phyloP scores from a whole-genome alignment of 352 stramenopile genomes.

The Globisporangium polare region DNA sequence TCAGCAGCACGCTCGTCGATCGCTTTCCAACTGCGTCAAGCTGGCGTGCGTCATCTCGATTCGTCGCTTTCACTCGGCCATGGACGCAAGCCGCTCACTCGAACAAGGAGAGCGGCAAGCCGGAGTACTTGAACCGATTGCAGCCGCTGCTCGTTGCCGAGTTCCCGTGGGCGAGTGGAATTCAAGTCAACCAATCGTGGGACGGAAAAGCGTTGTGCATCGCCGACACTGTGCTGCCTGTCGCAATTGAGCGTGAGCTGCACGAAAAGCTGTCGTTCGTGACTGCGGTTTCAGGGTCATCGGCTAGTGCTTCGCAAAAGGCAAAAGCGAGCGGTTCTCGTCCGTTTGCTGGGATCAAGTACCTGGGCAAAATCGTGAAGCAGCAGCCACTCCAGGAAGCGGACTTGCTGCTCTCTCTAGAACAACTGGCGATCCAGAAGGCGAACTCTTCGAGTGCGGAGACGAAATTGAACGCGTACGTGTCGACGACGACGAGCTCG shows the following conservation, averaged over 20 bases:
- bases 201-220: slow-evolving; percentile 36
- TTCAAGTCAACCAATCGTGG: slow-evolving; percentile 43
- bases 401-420: slow-evolving; percentile 51
- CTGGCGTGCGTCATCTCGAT: slow-evolving; percentile 3
- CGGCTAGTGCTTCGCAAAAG: neutral
- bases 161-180: slow-evolving; percentile 19
- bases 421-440: slow-evolving; percentile 49
- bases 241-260: slow-evolving; percentile 39
- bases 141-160: slow-evolving; percentile 25
- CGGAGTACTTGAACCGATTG: slow-evolving; percentile 22
- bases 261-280: slow-evolving; percentile 38
- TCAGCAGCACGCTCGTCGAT: neutral
- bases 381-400: slow-evolving; percentile 33
- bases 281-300: neutral
- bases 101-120: neutral
- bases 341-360: slow-evolving; percentile 55
- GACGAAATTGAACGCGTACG: slow-evolving; percentile 37
- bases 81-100: neutral
- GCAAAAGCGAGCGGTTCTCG: slow-evolving; percentile 10
- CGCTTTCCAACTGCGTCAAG: slow-evolving; percentile 6
- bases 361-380: slow-evolving; percentile 29
- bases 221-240: slow-evolving; percentile 21
- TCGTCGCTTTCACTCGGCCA: slow-evolving; percentile 10
- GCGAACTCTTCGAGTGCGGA: slow-evolving; percentile 22
- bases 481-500: slow-evolving; percentile 14